Evolutionary conservation across 345 rosid species (phyloP), one percentile per base, ranked within the genome.

Genomic region (Adansonia digitata): DNA sequence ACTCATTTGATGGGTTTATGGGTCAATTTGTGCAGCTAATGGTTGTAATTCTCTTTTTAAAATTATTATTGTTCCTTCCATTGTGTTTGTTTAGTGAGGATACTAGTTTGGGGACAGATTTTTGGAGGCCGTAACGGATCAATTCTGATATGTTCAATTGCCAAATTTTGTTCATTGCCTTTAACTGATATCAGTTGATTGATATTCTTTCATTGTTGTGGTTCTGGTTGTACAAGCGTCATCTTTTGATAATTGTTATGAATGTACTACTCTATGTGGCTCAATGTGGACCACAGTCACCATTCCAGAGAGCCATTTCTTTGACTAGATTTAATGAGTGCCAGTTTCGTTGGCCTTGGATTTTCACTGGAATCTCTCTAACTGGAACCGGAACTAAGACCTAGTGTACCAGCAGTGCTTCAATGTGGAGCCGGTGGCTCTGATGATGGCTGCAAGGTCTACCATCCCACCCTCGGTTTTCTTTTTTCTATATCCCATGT

Each of bases 111-210:
- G 55, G 27, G 26, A 27, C 56, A 46, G 24, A 18, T 46, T 68
- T 68, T 31, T 26, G 18, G 62, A n/a, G 20, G 27, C 15, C 31
- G 31, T 7, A 46, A 31, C 29, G 74, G 63, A 20, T 59, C 48
- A 72, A 55, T 72, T 57, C 35, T 79, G 69, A 61, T 46, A 10
- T 10, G 7, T 27, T 48, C 14, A 48, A 57, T 17, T 74, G 77
- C 42, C 5, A 55, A 31, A 34, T 11, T 27, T 61, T 57, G 51
- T 69, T 29, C 20, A 29, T 57, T 18, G 11, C 29, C 45, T 49
- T 26, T 52, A n/a, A n/a, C n/a, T 20, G 49, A 15, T 61, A 62
- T 24, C n/a, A n/a, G n/a, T n/a, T 22, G 18, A 46, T 56, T 66
- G 20, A 48, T 42, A 22, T 61, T 4, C 61, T 48, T 48, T 40